Base-by-base conservation (phyloP, 2,329 filamentous ascomycete species). In the Hypoxylon sp. region DNA sequence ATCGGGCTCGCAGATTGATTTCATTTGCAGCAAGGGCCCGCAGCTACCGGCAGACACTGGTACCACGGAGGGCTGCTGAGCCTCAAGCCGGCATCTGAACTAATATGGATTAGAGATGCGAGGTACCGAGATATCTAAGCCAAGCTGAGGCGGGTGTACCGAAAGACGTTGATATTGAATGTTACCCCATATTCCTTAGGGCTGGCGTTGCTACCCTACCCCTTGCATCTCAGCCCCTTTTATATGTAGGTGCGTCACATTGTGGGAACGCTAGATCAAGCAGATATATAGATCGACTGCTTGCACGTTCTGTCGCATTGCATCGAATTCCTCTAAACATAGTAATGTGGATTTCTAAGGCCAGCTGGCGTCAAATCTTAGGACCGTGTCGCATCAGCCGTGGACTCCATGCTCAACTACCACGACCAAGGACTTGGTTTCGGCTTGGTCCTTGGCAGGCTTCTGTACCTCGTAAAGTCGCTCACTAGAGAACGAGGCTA, bases 111-210 rank as follows among this genome's bases (percentile, higher is more conserved):
- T 64, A 50, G 45, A 62, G 50, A 65, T 60, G 62, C 54, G 58
- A 62, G 50, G 16, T 28, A 9, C 49, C 54, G 45, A 28, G 2
- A 32, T 20, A n/a, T 28, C 52, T 65, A 62, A 52, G 33, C 62
- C 55, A 20, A 30, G 60, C 57, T 65, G 26, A 46, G 61, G 24
- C 49, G 58, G 53, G 14, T 22, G 44, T 46, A 49, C 54, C 54
- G 46, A 64, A 58, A 40, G 51, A 54, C 11, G 38, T 46, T 24
- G 46, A 49, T 20, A 30, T 62, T 16, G 8, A 42, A 61, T 65
- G 46, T 58, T 40, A 62, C 62, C 22, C 8, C 30, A 30, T 65
- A 45, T 60, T 65, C 65, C 65, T 63, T 68, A 63, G 59, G 65
- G 65, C 65, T 68, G 65, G 18, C 49, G 24, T 18, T 53, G 26